Evolutionary conservation across 176 grass and related monocot species (phyloP), one percentile per base, ranked within the genome.

Genomic region (Thalia dealbata): DNA sequence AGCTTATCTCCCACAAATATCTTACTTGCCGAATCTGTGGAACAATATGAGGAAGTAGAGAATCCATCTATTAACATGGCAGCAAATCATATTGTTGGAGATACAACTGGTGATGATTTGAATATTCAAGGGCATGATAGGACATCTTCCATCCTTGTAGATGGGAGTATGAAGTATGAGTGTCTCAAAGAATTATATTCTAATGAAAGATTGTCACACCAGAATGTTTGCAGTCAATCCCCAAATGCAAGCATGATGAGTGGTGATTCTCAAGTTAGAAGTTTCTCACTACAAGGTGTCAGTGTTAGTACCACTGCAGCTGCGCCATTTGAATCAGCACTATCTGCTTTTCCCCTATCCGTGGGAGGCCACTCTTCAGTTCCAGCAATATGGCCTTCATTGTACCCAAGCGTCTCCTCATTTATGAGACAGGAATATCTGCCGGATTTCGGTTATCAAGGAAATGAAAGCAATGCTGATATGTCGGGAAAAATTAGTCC

Each of bases 291-390:
- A 52, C 45, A 28, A 3, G 61, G 61, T 24, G 25, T 66, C 14
- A 30, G 22, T 61, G 77, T 22, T 25, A 60, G 14, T 61, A 29
- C 15, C 43, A 21, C 52, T 14, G 25, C 67, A 50, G 9, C 77
- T 48, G 38, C 19, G 26, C 26, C 76, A 78, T 78, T 78, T 71
- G 32, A 55, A 42, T 71, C 24, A 22, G 15, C 25, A 38, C 23
- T 79, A 59, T 79, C 77, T 61, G 15, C 55, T 29, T 79, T 71
- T 61, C 38, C 77, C 46, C 67, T 62, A 45, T 24, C 52, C 19
- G 51, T 78, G 29, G 38, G 51, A 30, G 52, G 9, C 24, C 32
- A 79, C 55, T 71, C 52, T 46, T 48, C 76, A 59, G 23, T 43
- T 48, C 35, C 52, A 48, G 14, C 38, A 60, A 71, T 79, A 21